Percentiles rank a stretch among this genome's conserved stretches.
Evolutionary conservation across 345 rosid species (phyloP).

Genomic region (Linum trigynum): DNA sequence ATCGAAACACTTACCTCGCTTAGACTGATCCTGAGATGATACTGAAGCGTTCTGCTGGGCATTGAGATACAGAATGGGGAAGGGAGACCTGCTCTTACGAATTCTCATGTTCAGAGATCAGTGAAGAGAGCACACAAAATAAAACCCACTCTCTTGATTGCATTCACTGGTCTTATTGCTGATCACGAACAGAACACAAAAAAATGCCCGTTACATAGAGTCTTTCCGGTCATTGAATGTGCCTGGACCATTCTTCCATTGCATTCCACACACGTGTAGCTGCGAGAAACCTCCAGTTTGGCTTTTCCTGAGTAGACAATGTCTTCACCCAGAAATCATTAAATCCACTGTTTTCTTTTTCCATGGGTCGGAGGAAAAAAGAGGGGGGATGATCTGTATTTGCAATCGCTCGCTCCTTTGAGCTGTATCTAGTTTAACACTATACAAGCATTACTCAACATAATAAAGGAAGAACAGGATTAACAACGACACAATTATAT

Average conservation of each 20-base stretch:
- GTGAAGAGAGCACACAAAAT: not conserved
- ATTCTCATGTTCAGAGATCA: not conserved
- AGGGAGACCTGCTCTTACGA: not conserved
- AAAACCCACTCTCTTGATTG: not conserved
- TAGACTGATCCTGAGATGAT: not conserved
- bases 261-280: not conserved
- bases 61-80: not conserved
- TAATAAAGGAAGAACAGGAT: too few relatives aligned
- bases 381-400: too few relatives aligned
- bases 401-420: too few relatives aligned
- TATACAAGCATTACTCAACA: too few relatives aligned
- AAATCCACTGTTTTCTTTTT: not conserved
- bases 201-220: not conserved
- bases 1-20: not conserved
- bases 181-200: not conserved
- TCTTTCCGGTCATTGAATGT: not conserved
- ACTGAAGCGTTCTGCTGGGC: not conserved
- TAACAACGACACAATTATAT: too few relatives aligned
- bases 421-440: too few relatives aligned
- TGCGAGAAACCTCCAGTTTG: not conserved
- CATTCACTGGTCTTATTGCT: not conserved
- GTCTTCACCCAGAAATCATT: not conserved
- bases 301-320: not conserved
- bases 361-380: not conserved
- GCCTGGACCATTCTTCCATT: not conserved